phyloP scores from a whole-genome alignment of 495 filamentous ascomycete genomes.

The Cercophora scortea region DNA sequence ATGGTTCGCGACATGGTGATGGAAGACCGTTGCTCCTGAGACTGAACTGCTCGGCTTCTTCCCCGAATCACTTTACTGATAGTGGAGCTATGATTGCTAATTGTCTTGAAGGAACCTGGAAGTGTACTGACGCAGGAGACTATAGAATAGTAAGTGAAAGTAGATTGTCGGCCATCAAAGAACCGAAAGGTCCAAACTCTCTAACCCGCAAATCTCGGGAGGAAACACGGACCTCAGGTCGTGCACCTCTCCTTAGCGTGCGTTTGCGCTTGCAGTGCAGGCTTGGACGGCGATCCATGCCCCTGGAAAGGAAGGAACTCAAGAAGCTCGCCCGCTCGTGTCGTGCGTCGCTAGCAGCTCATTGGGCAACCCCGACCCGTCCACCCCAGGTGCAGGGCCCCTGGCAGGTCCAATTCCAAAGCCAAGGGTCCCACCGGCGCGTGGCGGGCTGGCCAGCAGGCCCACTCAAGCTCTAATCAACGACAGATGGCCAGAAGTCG shows the following conservation, averaged over 20 bases:
- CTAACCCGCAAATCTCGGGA: too few relatives aligned
- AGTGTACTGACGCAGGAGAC: too few relatives aligned
- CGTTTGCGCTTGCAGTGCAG: too few relatives aligned
- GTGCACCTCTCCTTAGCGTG: too few relatives aligned
- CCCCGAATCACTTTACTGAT: neutral
- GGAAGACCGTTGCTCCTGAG: neutral
- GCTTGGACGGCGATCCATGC: neutral
- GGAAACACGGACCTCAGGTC: too few relatives aligned
- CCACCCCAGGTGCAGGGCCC: neutral
- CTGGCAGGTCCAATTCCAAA: neutral
- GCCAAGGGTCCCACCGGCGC: neutral
- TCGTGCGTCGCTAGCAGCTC: neutral
- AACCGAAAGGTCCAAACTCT: too few relatives aligned
- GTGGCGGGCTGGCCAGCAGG: neutral
- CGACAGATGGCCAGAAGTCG: slow-evolving; percentile 20
- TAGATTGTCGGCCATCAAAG: too few relatives aligned
- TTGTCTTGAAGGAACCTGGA: too few relatives aligned
- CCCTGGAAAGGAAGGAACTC: neutral
- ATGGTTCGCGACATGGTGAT: neutral
- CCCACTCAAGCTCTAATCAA: slow-evolving; percentile 1
- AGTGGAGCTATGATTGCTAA: too few relatives aligned
- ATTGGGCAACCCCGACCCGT: neutral
- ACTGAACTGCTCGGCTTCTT: neutral
- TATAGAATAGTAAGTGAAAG: too few relatives aligned
- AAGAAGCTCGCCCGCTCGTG: too few relatives aligned